A percentile compares a stretch with the other conserved stretches of the same genome.
These are phyloP conservation scores for Lasiosphaeria hispida DNA, from an alignment of 495 filamentous ascomycete genomes.

Conservation along the genomic window DNA sequence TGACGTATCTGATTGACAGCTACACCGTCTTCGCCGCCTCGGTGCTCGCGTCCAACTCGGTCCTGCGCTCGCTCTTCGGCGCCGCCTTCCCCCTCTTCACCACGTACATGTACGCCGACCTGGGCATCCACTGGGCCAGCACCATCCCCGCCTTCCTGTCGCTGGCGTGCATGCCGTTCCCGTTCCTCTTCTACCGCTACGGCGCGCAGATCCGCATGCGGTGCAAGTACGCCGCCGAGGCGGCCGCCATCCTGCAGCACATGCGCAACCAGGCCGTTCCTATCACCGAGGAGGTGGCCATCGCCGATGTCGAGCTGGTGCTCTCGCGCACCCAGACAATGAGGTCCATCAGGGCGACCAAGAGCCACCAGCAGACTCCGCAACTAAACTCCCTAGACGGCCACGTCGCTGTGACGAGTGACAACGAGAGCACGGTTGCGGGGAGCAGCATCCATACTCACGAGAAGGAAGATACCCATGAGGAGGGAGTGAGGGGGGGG, in stretches of 20 bases:
- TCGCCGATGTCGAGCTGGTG: slow-evolving; percentile 6
- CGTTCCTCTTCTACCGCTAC: slow-evolving; percentile 78
- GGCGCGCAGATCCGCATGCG: slow-evolving; percentile 60
- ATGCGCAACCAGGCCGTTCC: slow-evolving; percentile 16
- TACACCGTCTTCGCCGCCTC: slow-evolving; percentile 81
- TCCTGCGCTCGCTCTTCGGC: slow-evolving; percentile 65
- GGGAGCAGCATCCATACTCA: not conserved
- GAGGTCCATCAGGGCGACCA: not conserved
- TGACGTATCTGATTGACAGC: slow-evolving; percentile 79
- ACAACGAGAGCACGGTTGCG: slow-evolving; percentile 23
- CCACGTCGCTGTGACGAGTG: slow-evolving; percentile 15
- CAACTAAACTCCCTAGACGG: too few species aligned
- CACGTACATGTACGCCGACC: slow-evolving; percentile 66
- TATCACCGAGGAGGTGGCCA: slow-evolving; percentile 8
- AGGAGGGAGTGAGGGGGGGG: not conserved
- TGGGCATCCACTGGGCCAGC: slow-evolving; percentile 81
- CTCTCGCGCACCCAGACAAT: not conserved
- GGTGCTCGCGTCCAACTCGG: slow-evolving; percentile 73
- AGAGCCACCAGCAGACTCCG: not conserved
- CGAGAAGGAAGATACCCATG: slow-evolving; percentile 5
- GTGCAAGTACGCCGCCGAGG: slow-evolving; percentile 75
- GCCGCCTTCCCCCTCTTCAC: slow-evolving; percentile 87
- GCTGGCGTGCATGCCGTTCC: slow-evolving; percentile 73
- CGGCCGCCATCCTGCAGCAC: slow-evolving; percentile 49
- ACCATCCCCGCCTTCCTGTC: slow-evolving; percentile 76